A percentile compares a stretch with the other conserved stretches of the same genome.
Conservation (phyloP, 495 filamentous ascomycete genomes). For the Penicillium odoratum region DNA sequence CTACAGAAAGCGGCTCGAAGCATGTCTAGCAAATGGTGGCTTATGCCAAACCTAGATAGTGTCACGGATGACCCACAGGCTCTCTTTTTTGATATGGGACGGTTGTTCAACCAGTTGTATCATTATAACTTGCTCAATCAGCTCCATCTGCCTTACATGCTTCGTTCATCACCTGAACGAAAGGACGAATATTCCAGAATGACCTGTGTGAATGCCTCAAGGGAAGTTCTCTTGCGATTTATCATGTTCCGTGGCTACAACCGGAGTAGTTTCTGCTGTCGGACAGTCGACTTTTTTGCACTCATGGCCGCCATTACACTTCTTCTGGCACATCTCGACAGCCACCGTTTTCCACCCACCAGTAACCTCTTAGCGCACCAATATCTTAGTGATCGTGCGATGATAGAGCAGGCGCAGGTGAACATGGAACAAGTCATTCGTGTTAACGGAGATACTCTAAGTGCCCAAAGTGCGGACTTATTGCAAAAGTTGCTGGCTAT, state of each 20-base stretch:
- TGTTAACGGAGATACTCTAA: conserved; percentile 34
- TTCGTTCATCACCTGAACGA: conserved; percentile 15
- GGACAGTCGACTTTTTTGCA: conserved; percentile 47
- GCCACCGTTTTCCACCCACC: conserved; percentile 10
- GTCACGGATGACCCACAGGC: conserved; percentile 7
- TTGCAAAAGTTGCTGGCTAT: conserved; percentile 5
- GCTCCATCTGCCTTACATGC: conserved; percentile 36
- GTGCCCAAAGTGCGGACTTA: conserved; percentile 20
- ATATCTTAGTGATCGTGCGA: conserved; percentile 40
- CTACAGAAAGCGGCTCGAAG: conserved; percentile 35
- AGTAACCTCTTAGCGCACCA: conserved; percentile 39
- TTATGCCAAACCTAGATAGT: conserved; percentile 13
- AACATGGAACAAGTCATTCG: conserved; percentile 33
- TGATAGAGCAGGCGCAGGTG: conserved; percentile 45
- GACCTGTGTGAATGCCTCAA: conserved; percentile 44
- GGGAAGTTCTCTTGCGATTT: conserved; percentile 48
- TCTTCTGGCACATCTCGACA: conserved; percentile 21
- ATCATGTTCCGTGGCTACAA: conserved; percentile 35
- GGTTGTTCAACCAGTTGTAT: conserved; percentile 37
- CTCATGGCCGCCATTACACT: conserved; percentile 44
- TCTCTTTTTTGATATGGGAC: conserved; percentile 21
- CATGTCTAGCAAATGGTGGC: conserved; percentile 40
- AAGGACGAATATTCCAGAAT: conserved; percentile 34
- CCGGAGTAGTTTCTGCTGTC: conserved; percentile 36
- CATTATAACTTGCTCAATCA: conserved; percentile 40